Evolutionary conservation across 1,284 basidiomycete species (phyloP).

Genomic region (Ustilago lituana): DNA sequence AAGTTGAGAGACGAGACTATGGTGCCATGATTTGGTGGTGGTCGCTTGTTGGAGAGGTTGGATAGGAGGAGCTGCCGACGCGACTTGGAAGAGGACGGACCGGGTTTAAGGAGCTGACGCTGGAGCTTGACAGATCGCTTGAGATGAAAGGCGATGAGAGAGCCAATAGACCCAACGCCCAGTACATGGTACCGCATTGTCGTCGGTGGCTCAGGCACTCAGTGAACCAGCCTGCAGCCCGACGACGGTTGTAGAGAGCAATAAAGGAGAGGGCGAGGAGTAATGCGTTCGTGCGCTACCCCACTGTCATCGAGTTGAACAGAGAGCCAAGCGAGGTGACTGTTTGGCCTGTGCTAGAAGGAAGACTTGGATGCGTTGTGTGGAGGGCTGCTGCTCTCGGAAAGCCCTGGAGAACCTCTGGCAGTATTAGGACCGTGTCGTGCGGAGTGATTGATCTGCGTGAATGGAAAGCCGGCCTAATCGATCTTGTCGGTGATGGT

Average conservation of each 20-base stretch:
- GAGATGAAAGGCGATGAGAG: constrained; percentile 63
- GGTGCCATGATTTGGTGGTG: constrained; percentile 12
- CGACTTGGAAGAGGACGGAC: constrained; percentile 28
- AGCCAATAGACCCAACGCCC: constrained; percentile 63
- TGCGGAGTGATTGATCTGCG: too few relatives aligned
- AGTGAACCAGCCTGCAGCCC: constrained; percentile 1
- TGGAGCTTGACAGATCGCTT: constrained; percentile 48
- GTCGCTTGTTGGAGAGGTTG: constrained; percentile 42
- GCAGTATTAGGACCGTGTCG: too few relatives aligned
- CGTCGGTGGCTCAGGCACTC: not conserved
- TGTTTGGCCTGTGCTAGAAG: too few relatives aligned
- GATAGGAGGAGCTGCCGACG: constrained; percentile 34
- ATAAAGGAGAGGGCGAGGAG: too few relatives aligned
- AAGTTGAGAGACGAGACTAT: constrained; percentile 47
- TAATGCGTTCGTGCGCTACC: not conserved
- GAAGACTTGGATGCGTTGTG: constrained; percentile 1
- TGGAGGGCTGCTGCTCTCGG: constrained; percentile 20
- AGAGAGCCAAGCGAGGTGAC: too few relatives aligned
- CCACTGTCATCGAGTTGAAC: constrained; percentile 2
- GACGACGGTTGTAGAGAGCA: not conserved
- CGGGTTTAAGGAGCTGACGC: constrained; percentile 32
- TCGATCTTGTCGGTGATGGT: too few relatives aligned
- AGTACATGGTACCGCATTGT: constrained; percentile 65
- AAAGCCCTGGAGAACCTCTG: too few relatives aligned
- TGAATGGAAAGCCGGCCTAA: too few relatives aligned